phyloP scores from a whole-genome alignment of 371 early-diverging fungal species.

The Umbelopsis sp. region DNA sequence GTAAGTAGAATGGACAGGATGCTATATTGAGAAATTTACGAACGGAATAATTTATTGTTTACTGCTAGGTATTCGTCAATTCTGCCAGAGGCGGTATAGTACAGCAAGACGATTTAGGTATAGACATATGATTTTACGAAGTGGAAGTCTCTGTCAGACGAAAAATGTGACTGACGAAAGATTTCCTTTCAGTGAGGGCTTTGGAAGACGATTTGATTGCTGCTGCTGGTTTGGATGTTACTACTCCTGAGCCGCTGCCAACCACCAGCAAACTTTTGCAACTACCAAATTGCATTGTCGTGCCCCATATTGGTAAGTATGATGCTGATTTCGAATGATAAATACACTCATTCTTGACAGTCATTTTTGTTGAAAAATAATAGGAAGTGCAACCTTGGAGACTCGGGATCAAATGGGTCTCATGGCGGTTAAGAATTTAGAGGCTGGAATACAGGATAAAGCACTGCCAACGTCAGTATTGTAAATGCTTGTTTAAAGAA shows the following conservation, averaged over 20 bases:
- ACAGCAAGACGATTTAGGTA: conserved; percentile 71
- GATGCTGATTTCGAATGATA: background rate
- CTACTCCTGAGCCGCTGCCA: conserved; percentile 85
- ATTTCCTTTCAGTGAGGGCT: conserved; percentile 52
- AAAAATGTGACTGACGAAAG: background rate
- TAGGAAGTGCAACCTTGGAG: conserved; percentile 81
- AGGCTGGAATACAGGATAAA: conserved; percentile 51
- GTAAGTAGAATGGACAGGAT: conserved; percentile 32
- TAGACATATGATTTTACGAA: background rate
- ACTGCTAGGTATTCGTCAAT: conserved; percentile 72
- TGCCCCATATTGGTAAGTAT: conserved; percentile 69
- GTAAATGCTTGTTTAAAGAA: background rate
- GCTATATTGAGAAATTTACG: background rate
- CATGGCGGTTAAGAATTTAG: conserved; percentile 64
- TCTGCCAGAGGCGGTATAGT: conserved; percentile 83
- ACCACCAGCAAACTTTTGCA: conserved; percentile 59
- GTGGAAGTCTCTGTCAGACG: background rate
- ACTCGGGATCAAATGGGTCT: conserved; percentile 82
- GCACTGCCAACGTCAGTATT: conserved; percentile 29
- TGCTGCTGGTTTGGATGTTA: conserved; percentile 85
- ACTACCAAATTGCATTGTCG: conserved; percentile 67
- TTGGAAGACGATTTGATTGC: conserved; percentile 65
- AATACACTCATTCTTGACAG: too few species aligned
- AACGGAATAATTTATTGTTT: background rate
- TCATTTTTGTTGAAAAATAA: too few species aligned